Percentiles rank a stretch among this genome's conserved stretches.
Evolutionary conservation across 495 filamentous ascomycete species (phyloP).

Genomic region (Tuber aestivum): DNA sequence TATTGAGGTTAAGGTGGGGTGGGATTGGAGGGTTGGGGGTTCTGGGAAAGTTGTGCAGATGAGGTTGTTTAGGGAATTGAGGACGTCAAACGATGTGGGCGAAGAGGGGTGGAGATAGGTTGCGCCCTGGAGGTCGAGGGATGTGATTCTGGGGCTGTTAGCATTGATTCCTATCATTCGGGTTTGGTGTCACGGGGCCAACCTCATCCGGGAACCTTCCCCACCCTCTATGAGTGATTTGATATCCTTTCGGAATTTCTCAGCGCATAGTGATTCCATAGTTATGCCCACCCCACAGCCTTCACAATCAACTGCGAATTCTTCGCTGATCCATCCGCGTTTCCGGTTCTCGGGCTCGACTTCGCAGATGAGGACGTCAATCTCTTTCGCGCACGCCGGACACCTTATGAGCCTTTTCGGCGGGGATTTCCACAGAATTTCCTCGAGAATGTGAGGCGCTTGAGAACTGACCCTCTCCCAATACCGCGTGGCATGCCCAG

Average conservation of each 20-base stretch:
- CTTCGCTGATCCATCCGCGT: slow-evolving; percentile 22
- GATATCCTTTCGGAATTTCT: slow-evolving; percentile 20
- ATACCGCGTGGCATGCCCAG: slow-evolving; percentile 43
- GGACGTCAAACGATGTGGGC: slow-evolving; percentile 17
- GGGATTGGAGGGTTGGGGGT: neutral
- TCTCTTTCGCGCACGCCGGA: slow-evolving; percentile 18
- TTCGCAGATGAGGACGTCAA: slow-evolving; percentile 22
- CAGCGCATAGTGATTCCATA: slow-evolving; percentile 14
- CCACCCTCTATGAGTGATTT: slow-evolving; percentile 14
- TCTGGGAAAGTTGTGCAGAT: slow-evolving; percentile 21
- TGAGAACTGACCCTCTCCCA: slow-evolving; percentile 54
- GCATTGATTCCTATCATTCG: neutral
- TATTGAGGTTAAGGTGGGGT: neutral
- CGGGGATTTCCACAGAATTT: slow-evolving; percentile 28
- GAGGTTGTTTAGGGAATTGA: slow-evolving; percentile 19
- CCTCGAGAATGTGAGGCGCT: slow-evolving; percentile 52
- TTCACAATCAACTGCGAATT: slow-evolving; percentile 10
- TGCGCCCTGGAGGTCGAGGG: slow-evolving; percentile 11
- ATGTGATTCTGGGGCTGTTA: slow-evolving; percentile 19
- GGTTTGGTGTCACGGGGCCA: neutral
- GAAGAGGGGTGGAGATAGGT: slow-evolving; percentile 5
- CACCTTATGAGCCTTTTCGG: slow-evolving; percentile 26
- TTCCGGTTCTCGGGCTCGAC: slow-evolving; percentile 19
- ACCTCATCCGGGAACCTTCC: slow-evolving; percentile 18
- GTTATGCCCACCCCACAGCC: slow-evolving; percentile 9